Conservation (phyloP, 164 flowering plant species). For the Stephania japonica region DNA sequence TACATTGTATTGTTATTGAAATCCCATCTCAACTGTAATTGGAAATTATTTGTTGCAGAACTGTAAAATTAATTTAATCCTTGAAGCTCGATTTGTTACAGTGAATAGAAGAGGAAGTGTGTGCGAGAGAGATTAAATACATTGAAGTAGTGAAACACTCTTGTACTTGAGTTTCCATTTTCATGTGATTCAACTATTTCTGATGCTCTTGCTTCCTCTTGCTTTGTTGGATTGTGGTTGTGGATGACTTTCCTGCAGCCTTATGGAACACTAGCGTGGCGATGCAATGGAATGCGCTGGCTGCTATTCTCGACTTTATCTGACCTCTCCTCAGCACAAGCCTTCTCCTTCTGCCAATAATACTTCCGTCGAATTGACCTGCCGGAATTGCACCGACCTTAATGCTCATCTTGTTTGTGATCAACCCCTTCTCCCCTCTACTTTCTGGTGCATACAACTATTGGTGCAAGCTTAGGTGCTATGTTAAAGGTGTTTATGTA, state of each 20-base stretch:
- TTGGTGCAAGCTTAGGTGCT: not conserved
- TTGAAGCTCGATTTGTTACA: not conserved
- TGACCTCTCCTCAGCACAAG: constrained; percentile 51
- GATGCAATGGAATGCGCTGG: constrained; percentile 30
- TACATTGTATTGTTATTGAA: not conserved
- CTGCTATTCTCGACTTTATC: constrained; percentile 51
- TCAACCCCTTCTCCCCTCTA: not conserved
- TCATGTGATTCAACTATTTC: constrained; percentile 7
- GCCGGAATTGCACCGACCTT: too few relatives aligned
- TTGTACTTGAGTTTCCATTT: not conserved
- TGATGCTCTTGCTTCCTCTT: constrained; percentile 12
- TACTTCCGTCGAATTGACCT: too few relatives aligned
- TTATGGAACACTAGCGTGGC: too few relatives aligned
- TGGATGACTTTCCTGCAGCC: not conserved
- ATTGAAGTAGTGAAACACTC: not conserved
- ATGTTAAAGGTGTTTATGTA: not conserved
- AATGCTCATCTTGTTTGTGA: not conserved
- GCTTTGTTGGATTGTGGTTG: constrained; percentile 4
- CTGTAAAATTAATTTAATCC: not conserved
- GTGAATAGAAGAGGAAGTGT: not conserved
- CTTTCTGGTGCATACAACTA: not conserved
- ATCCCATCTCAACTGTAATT: not conserved
- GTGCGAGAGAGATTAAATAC: not conserved
- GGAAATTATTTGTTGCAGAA: not conserved
- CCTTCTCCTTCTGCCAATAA: constrained; percentile 9